Conservation (phyloP, 2,329 filamentous ascomycete species). For the Phialophora chinensis region DNA sequence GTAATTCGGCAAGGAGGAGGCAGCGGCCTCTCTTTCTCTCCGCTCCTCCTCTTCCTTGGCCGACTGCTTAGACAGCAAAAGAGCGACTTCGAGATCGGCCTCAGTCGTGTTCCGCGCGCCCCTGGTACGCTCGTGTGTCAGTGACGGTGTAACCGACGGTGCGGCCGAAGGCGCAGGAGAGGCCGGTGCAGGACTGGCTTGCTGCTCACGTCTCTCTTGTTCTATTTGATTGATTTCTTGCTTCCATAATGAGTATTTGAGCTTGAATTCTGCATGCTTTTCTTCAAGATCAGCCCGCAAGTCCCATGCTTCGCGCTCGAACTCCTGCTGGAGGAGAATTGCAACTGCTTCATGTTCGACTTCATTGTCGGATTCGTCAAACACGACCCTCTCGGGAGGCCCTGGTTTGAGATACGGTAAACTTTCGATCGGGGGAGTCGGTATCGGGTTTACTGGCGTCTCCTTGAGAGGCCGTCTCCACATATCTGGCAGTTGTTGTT, state of each 20-base stretch:
- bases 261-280: slow-evolving; percentile 49
- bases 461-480: slow-evolving; percentile 38
- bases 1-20: slow-evolving; percentile 52
- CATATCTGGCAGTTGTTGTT: slow-evolving; percentile 22
- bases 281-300: slow-evolving; percentile 49
- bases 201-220: slow-evolving; percentile 46
- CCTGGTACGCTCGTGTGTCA: slow-evolving; percentile 49
- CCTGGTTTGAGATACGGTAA: slow-evolving; percentile 54
- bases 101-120: slow-evolving; percentile 57
- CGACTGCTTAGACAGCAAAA: slow-evolving; percentile 56
- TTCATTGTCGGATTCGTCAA: slow-evolving; percentile 54
- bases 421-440: slow-evolving; percentile 49
- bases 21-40: slow-evolving; percentile 50
- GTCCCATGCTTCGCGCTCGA: slow-evolving; percentile 49
- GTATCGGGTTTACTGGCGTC: slow-evolving; percentile 38
- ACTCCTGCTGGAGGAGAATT: slow-evolving; percentile 46
- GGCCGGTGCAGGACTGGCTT: slow-evolving; percentile 46
- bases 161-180: slow-evolving; percentile 43
- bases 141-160: slow-evolving; percentile 42
- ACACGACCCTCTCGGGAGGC: slow-evolving; percentile 52
- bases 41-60: slow-evolving; percentile 55
- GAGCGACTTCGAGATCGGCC: slow-evolving; percentile 56
- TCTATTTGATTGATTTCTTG: slow-evolving; percentile 52
- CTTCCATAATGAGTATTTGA: slow-evolving; percentile 54
- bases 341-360: slow-evolving; percentile 48